phyloP scores from a whole-genome alignment of 2,329 filamentous ascomycete genomes.

The Colletotrichum sojae region DNA sequence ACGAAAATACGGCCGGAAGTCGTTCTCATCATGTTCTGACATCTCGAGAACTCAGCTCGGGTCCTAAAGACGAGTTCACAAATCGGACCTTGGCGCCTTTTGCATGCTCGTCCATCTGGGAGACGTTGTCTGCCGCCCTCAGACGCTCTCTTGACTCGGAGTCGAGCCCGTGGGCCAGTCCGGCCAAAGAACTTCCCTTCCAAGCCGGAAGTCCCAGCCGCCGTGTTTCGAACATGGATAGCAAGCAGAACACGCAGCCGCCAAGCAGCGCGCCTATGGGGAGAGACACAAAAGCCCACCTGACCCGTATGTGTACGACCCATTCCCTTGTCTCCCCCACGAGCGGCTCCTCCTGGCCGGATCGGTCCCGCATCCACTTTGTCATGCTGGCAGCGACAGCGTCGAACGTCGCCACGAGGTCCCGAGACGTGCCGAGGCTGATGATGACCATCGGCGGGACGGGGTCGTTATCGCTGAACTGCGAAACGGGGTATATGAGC shows the following conservation, averaged over 20 bases:
- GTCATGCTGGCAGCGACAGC: slow-evolving; percentile 2
- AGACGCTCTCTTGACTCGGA: not conserved
- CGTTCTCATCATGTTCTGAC: not conserved
- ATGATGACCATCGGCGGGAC: not conserved
- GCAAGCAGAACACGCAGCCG: not conserved
- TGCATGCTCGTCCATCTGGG: not conserved
- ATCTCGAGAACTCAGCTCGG: not conserved
- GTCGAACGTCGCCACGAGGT: not conserved
- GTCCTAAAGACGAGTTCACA: not conserved
- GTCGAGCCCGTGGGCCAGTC: not conserved
- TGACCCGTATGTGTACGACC: not conserved
- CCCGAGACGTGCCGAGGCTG: not conserved
- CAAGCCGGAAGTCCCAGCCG: not conserved
- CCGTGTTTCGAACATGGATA: not conserved
- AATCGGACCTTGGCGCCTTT: not conserved
- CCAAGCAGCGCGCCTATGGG: not conserved
- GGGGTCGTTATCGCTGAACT: not conserved
- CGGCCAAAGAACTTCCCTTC: slow-evolving; percentile 14
- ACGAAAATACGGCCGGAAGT: no score
- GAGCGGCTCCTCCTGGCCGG: not conserved
- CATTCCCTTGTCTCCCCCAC: not conserved
- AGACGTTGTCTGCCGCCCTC: not conserved
- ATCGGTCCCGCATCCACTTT: slow-evolving; percentile 10
- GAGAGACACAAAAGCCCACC: not conserved
- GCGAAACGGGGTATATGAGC: not conserved